Evolutionary conservation across 495 filamentous ascomycete species (phyloP), one percentile per base, ranked within the genome.

Genomic region (Aspergillus ellipticus): DNA sequence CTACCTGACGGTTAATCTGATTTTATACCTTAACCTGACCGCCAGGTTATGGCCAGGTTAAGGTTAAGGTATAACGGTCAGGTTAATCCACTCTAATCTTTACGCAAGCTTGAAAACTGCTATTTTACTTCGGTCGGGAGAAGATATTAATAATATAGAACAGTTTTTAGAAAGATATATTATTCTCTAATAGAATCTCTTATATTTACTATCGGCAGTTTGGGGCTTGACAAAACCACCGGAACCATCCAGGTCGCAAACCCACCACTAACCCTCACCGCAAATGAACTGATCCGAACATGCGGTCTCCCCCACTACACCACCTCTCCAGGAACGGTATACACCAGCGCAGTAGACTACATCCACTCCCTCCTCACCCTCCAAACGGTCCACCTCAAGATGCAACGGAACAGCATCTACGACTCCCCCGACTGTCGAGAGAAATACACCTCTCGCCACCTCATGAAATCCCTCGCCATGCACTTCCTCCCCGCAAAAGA

Each of bases 351-450:
- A 0, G 61, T 65, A 22, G 71, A 69, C 17, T 78, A 74, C 63
- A 76, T 75, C 49, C 39, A 29, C 11, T 68, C 66, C 7, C 58
- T 78, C 41, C 69, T 72, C 4, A 62, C 72, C 6, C 67, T 76
- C 65, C 74, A 80, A 43, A 41, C 72, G 49, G 62, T 54, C 45
- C 67, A 72, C 22, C 69, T 79, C 2, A 29, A 62, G 4, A 66
- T 69, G 49, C 75, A 78, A 59, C 71, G 70, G 28, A 76, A 77
- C 54, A 70, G 73, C 51, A 55, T 70, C 13, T 63, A 71, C n/a
- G 54, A 63, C 20, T 62, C 66, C 15, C 66, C 71, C 10, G 75
- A 78, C 46, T 73, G 64, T 51, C 59, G 70, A 20, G 64, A 70
- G 45, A 75, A 73, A 50, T 77, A 77, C 26, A 42, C 55, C 0